phyloP scores from a whole-genome alignment of 2,329 filamentous ascomycete species.

The Neocucurbitaria cava region DNA sequence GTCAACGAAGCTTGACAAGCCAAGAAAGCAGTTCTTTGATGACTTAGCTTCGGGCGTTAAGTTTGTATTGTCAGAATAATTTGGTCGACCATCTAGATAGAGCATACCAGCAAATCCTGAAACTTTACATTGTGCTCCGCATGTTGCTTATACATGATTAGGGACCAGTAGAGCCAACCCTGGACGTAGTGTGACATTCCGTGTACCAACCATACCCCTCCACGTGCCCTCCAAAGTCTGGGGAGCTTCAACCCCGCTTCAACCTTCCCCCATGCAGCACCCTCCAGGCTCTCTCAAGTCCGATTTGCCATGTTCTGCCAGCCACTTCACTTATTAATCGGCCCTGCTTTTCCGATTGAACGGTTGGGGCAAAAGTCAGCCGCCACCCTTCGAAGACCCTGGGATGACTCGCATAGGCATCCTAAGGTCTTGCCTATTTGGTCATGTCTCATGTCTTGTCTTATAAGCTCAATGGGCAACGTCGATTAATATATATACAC shows the following conservation, averaged over 20 bases:
- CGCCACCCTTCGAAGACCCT: background rate
- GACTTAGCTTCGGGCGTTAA: conserved; percentile 34
- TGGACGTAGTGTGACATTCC: background rate
- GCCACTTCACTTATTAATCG: background rate
- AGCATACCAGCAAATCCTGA: background rate
- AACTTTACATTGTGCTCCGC: background rate
- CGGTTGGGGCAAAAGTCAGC: conserved; percentile 2
- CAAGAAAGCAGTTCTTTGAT: conserved; percentile 27
- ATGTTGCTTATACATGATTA: background rate
- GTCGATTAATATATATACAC: background rate
- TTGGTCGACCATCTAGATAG: background rate
- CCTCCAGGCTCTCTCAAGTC: background rate
- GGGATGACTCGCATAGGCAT: conserved; percentile 3
- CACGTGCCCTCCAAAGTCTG: no score
- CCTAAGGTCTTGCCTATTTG: conserved; percentile 4
- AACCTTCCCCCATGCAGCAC: background rate
- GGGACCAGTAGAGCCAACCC: background rate
- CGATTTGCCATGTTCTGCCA: background rate
- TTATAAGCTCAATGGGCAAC: background rate
- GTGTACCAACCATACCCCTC: no score
- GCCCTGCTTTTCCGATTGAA: conserved; percentile 13
- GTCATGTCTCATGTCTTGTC: background rate
- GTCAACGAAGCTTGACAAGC: conserved; percentile 35
- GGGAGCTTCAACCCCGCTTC: conserved; percentile 5
- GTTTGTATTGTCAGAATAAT: conserved; percentile 25